A percentile compares a stretch with the other conserved stretches of the same genome.
phyloP scores from a whole-genome alignment of 2,329 filamentous ascomycete species.

The Trichoderma atrobrunneum region DNA sequence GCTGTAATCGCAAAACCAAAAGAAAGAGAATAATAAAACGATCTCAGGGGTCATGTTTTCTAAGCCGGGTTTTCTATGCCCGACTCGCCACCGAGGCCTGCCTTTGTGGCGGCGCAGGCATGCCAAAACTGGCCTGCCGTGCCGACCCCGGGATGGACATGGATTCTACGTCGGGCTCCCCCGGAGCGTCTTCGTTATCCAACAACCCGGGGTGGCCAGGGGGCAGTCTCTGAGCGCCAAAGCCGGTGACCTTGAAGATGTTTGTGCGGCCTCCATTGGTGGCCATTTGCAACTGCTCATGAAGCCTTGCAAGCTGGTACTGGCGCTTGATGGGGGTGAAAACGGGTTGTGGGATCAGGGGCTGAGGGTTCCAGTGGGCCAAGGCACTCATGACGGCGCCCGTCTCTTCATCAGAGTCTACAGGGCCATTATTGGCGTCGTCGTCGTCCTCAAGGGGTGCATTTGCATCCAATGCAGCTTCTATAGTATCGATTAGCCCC shows the following conservation, averaged over 20 bases:
- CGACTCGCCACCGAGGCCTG: slow-evolving; percentile 47
- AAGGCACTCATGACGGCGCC: slow-evolving; percentile 82
- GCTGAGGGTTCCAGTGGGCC: slow-evolving; percentile 71
- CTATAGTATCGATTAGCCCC: slow-evolving; percentile 43
- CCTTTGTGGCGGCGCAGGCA: slow-evolving; percentile 41
- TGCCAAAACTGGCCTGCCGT: slow-evolving; percentile 47
- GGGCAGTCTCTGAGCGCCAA: slow-evolving; percentile 53
- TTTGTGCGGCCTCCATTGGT: slow-evolving; percentile 64
- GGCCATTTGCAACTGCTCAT: slow-evolving; percentile 64
- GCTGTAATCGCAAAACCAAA: neutral
- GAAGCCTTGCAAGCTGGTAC: slow-evolving; percentile 61
- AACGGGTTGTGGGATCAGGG: slow-evolving; percentile 65
- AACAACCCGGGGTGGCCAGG: slow-evolving; percentile 47
- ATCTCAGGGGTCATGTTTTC: neutral
- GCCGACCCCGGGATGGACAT: slow-evolving; percentile 37
- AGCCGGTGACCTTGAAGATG: slow-evolving; percentile 60
- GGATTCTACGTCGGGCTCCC: slow-evolving; percentile 52
- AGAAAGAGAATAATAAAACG: neutral
- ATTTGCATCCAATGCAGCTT: slow-evolving; percentile 92
- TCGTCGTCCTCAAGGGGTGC: slow-evolving; percentile 85
- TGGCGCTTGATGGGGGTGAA: slow-evolving; percentile 61
- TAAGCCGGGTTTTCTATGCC: slow-evolving; percentile 34
- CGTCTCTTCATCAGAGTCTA: slow-evolving; percentile 95
- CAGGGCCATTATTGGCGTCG: slow-evolving; percentile 72
- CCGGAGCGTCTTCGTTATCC: slow-evolving; percentile 55